Percentiles rank a stretch among this genome's conserved stretches.
Evolutionary conservation across 495 filamentous ascomycete genomes (phyloP).

Genomic region (Mycothermus thermophilus): DNA sequence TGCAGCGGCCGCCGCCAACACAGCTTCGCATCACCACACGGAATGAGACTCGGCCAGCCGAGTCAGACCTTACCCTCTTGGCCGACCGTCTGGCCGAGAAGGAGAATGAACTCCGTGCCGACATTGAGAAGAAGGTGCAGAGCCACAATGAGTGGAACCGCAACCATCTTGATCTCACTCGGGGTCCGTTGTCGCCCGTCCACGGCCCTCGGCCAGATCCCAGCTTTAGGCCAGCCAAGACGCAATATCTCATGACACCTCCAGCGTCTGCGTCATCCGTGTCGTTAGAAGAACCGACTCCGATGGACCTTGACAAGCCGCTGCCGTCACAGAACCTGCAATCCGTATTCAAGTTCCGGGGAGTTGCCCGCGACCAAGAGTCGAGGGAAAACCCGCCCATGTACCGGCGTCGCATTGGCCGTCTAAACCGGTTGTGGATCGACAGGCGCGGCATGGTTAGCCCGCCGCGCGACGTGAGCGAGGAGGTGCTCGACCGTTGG

Average conservation of each 20-base stretch:
- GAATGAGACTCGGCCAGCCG: slow-evolving; percentile 42
- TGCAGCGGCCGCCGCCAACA: slow-evolving; percentile 40
- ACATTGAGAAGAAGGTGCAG: slow-evolving; percentile 65
- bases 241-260: slow-evolving; percentile 73
- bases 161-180: slow-evolving; percentile 70
- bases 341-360: slow-evolving; percentile 22
- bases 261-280: slow-evolving; percentile 65
- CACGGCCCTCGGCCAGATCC: slow-evolving; percentile 46
- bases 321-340: slow-evolving; percentile 10
- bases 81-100: slow-evolving; percentile 67
- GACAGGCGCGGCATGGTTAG: slow-evolving; percentile 53
- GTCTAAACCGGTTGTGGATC: slow-evolving; percentile 66
- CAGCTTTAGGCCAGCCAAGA: slow-evolving; percentile 57
- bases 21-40: slow-evolving; percentile 53
- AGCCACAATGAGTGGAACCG: slow-evolving; percentile 81
- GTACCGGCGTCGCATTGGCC: slow-evolving; percentile 61
- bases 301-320: slow-evolving; percentile 26
- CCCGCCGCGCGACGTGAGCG: slow-evolving; percentile 38
- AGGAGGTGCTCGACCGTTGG: slow-evolving; percentile 53
- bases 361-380: slow-evolving; percentile 18
- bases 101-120: slow-evolving; percentile 59
- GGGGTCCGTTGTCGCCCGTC: slow-evolving; percentile 63
- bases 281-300: slow-evolving; percentile 33
- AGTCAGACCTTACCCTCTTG: slow-evolving; percentile 64
- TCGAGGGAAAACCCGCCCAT: slow-evolving; percentile 49